Evolutionary conservation across 176 grass and related monocot genomes (phyloP), one percentile per base, ranked within the genome.

Genomic region (Poa pratensis): DNA sequence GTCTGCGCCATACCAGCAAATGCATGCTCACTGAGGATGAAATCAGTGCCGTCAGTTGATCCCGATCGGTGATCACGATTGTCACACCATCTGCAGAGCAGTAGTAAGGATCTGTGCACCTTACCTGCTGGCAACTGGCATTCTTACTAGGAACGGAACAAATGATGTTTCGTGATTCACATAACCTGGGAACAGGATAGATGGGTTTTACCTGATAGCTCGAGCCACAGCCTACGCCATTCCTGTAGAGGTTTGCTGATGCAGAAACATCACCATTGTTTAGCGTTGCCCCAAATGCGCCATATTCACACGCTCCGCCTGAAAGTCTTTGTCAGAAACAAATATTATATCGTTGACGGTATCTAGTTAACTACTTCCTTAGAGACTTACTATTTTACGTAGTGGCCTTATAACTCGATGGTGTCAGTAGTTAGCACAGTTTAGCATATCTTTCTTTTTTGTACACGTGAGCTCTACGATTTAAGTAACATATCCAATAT

Each of bases 251-350:
- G 64, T 81, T 90, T 57, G 82, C 84, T 30, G 85, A 86, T 30
- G 94, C 89, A 12, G 94, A 89, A 61, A 93, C 87, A 71, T 97
- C 46, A 5, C 45, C 1, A 12, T 48, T 12, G 9, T 45, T 45
- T 78, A 93, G 83, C 57, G 87, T 88, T 20, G 94, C 91, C 20
- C 86, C 87, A 45, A 90, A 87, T 48, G 77, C 12, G 0, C 86
- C 91, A 23, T 95, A 89, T 72, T 88, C 91, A 40, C 91, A 94
- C 84, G 91, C 84, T 39, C 89, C 91, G 87, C 30, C 87, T 92
- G 66, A 67, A 79, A 62, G 26, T 70, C 7, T 42, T 70, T 30
- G 40, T 75, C 71, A 86, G 71, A 78, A 74, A 54, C 22, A 51
- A 13, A 12, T 34, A 10, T 49, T 63, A n/a, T 15, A 50, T 16